Evolutionary conservation across 345 rosid species (phyloP), one percentile per base, ranked within the genome.

Genomic region (Corchorus capsularis): DNA sequence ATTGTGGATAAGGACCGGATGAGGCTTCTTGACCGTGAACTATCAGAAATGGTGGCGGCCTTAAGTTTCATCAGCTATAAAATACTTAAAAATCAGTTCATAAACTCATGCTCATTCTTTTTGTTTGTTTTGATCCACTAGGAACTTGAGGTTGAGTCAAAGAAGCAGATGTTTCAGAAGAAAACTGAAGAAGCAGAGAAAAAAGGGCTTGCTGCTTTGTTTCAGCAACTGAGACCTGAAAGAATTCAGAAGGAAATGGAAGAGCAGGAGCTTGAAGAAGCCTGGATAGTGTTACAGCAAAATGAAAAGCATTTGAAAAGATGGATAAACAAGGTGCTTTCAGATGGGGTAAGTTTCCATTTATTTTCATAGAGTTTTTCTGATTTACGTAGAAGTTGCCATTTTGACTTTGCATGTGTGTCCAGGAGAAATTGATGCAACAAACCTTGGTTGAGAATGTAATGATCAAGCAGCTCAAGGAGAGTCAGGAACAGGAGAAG

Each of bases 401-500:
- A 32, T 15, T 53, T 27, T 69, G 59, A 73, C 27, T 79, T 89
- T 52, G 45, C 20, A 41, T 60, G 32, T 62, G 16, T 68, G 57
- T 73, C 22, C 84, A 94, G 99, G 99, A 90, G 79, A 94, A 92
- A 80, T 90, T 90, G 68, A 91, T 96, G 17, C 94, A 94, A 81
- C 88, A 91, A 85, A 75, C 80, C 47, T 79, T 92, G 80, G 85
- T 89, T 93, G 92, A 89, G 80, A 84, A 89, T 81, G 98, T 94
- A 16, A 66, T 88, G 82, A 92, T 63, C 49, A 97, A 92, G 83
- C 99, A 96, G 82, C 88, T 94, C 35, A 88, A 90, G 85, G 99
- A 91, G 89, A 90, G 94, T 82, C 98, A 94, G 80, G 99, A 96
- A 83, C 87, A 85, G 89, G 99, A 96, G 88, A 96, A 94, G 80